These are phyloP conservation scores for Termitomyces sp. DNA, from an alignment of 768 basidiomycete species.

Conservation along the genomic window DNA sequence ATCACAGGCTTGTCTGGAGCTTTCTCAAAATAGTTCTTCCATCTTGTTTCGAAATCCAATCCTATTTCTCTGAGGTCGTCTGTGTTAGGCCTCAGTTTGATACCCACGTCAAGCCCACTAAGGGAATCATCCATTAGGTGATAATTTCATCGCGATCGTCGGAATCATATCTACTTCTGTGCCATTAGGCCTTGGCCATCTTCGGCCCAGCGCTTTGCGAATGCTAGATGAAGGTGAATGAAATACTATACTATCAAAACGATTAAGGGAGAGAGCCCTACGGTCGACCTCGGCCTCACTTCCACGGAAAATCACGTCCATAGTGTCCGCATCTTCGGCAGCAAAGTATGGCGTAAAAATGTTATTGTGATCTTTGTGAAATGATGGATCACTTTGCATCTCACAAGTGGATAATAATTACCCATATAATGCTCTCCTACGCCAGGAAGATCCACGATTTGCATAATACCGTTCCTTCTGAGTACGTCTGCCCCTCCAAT, in stretches of 20 bases:
- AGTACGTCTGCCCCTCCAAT: constrained; percentile 57
- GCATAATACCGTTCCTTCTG: constrained; percentile 40
- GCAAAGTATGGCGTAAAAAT: constrained; percentile 37
- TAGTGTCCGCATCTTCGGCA: constrained; percentile 41
- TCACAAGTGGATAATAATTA: constrained; percentile 11
- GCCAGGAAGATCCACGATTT: constrained; percentile 64
- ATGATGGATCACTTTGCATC: not conserved
- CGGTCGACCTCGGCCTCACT: constrained; percentile 34
- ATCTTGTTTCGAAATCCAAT: constrained; percentile 42
- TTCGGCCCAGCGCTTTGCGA: constrained; percentile 11
- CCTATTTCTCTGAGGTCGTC: constrained; percentile 48
- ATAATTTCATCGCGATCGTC: not conserved
- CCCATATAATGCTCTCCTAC: constrained; percentile 72
- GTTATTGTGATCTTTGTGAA: constrained; percentile 35
- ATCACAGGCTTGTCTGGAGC: constrained; percentile 56
- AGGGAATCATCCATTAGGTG: not conserved
- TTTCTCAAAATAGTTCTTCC: constrained; percentile 48
- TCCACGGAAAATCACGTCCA: constrained; percentile 44
- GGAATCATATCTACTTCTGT: constrained; percentile 38
- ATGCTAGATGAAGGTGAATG: constrained; percentile 4
- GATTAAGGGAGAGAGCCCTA: constrained; percentile 22
- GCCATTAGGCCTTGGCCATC: constrained; percentile 34
- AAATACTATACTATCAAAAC: not conserved
- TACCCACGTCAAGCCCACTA: constrained; percentile 43
- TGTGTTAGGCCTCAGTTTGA: constrained; percentile 14